Evolutionary conservation across 257 asterid genomes (phyloP).

Genomic region (Craterostigma plantagineum): DNA sequence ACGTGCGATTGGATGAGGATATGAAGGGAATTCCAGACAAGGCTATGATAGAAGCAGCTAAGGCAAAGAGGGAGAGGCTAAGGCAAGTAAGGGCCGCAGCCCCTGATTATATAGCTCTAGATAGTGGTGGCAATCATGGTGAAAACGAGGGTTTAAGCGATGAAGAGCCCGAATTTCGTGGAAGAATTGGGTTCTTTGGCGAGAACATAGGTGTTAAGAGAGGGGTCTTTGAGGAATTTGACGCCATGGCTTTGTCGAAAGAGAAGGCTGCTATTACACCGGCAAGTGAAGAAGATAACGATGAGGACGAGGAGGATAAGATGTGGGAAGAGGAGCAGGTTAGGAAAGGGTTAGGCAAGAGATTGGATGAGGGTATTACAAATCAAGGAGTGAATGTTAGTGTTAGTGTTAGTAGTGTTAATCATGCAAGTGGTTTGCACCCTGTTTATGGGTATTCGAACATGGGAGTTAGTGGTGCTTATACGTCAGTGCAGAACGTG

Average conservation of each 20-base stretch:
- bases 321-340: conserved; percentile 98
- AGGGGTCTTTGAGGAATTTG: conserved; percentile 83
- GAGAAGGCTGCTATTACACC: too few species aligned
- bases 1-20: conserved; percentile 19
- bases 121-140: conserved; percentile 93
- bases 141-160: conserved; percentile 92
- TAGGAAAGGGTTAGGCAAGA: conserved; percentile 86
- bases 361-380: conserved; percentile 53
- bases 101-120: conserved; percentile 69
- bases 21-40: conserved; percentile 49
- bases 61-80: conserved; percentile 83
- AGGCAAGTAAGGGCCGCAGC: conserved; percentile 74
- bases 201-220: conserved; percentile 48
- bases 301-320: conserved; percentile 80
- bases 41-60: conserved; percentile 52
- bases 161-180: conserved; percentile 78
- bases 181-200: conserved; percentile 80
- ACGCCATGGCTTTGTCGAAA: conserved; percentile 31
- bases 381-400: conserved; percentile 23
- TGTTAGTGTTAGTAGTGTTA: conserved; percentile 16
- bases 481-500: conserved; percentile 19
- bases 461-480: conserved; percentile 17
- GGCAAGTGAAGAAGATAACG: conserved; percentile 20
- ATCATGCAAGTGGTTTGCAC: conserved; percentile 20
- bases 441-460: conserved; percentile 22